Evolutionary conservation across 2,329 filamentous ascomycete species (phyloP), one percentile per base, ranked within the genome.

Genomic region (Camillea tinctor): DNA sequence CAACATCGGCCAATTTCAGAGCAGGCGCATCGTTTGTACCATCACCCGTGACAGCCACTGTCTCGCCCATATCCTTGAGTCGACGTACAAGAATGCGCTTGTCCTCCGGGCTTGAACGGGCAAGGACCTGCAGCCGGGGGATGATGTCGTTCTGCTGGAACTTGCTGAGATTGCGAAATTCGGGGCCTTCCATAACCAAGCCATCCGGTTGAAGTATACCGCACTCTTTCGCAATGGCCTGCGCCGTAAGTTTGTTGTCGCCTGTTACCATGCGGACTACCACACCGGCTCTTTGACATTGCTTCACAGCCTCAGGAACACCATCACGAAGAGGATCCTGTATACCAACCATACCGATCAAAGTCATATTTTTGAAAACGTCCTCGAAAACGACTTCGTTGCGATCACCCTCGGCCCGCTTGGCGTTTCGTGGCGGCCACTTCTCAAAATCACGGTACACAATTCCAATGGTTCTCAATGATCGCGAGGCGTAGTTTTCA

Each of bases 251-350:
- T 66, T 89, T 86, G 76, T 94, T 93, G 77, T 94, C 91, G 64
- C 91, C 91, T 4, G 91, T 94, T 2, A 94, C 91, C 91, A 94
- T 94, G 69, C 91, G 89, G 19, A 93, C 90, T 62, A 89, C 84
- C 11, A 94, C 90, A 61, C 91, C 91, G 4, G 91, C 91, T 58
- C 84, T 81, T 71, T 93, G 89, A 70, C 91, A 93, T 60, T 87
- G 81, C 60, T 79, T 80, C 24, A 94, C 90, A 11, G 91, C 90
- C 55, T 92, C 85, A 1, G 81, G 81, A n/a, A 93, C 91, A 62
- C 90, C 90, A 0, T 84, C 81, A 62, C 91, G 89, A 13, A 93
- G 82, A 51, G 91, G 91, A 73, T 94, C 91, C 71, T 93, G 91
- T 63, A 94, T 93, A 68, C 91, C 91, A 55, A 93, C 89, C 68